Evolutionary conservation across 345 rosid genomes (phyloP).

Genomic region (Eucalyptus microcorys): DNA sequence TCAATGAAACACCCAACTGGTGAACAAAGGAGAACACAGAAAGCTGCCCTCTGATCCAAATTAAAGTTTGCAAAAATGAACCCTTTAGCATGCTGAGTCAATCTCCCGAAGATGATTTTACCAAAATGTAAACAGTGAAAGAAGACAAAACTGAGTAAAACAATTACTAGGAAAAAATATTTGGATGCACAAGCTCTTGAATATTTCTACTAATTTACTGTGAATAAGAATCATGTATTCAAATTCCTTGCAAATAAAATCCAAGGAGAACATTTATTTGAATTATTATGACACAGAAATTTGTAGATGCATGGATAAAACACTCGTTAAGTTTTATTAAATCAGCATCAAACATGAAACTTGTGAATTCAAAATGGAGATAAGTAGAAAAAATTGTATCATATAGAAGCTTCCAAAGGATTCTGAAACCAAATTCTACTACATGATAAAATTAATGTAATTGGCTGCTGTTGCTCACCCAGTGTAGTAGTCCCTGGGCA

Average conservation of each 20-base stretch:
- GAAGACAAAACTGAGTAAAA: not conserved
- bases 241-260: not conserved
- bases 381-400: not conserved
- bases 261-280: not conserved
- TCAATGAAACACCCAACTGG: slow-evolving; percentile 60
- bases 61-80: not conserved
- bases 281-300: not conserved
- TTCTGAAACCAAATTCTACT: not conserved
- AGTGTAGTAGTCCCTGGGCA: slow-evolving; percentile 91
- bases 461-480: slow-evolving; percentile 46
- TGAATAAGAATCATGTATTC: not conserved
- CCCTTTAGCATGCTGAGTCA: not conserved
- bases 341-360: not conserved
- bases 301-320: not conserved
- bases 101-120: not conserved
- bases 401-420: not conserved
- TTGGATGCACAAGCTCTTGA: not conserved
- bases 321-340: not conserved
- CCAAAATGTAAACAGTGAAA: not conserved
- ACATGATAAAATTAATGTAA: not conserved
- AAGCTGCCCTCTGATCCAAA: slow-evolving; percentile 4
- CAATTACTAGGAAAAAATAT: not conserved
- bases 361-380: not conserved
- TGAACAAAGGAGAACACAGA: slow-evolving; percentile 23
- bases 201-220: not conserved